phyloP scores from a whole-genome alignment of 1,284 basidiomycete genomes.

The Ceratobasidium sp. region DNA sequence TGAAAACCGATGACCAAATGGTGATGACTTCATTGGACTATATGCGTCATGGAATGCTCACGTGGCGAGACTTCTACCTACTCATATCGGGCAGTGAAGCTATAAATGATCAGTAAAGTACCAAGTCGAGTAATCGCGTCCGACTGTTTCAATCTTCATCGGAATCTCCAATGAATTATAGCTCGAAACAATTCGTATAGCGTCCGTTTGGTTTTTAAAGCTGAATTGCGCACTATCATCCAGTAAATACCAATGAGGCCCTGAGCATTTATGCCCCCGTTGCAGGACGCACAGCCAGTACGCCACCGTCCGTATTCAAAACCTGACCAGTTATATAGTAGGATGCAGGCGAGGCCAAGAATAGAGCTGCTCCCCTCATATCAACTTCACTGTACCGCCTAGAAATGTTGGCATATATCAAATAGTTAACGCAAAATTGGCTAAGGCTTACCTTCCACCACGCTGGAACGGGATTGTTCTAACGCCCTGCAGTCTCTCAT shows the following conservation, averaged over 20 bases:
- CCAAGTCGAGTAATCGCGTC: too few species aligned
- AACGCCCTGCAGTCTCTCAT: constrained; percentile 11
- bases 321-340: constrained; percentile 81
- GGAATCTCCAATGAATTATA: too few species aligned
- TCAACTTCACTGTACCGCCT: constrained; percentile 67
- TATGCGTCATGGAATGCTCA: constrained; percentile 2
- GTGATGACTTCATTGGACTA: constrained; percentile 9
- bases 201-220: too few species aligned
- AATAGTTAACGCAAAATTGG: not conserved
- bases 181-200: too few species aligned
- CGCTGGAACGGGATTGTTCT: constrained; percentile 12
- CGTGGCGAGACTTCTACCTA: not conserved
- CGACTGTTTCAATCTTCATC: too few species aligned
- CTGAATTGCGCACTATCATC: constrained; percentile 56
- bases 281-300: too few species aligned
- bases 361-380: constrained; percentile 79
- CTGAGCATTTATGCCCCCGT: too few species aligned
- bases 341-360: constrained; percentile 76
- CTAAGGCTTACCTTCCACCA: constrained; percentile 18
- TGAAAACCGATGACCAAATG: not conserved
- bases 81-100: too few species aligned
- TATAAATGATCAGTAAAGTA: too few species aligned
- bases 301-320: constrained; percentile 68
- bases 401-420: too few species aligned
- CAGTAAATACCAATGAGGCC: too few species aligned